phyloP scores from a whole-genome alignment of 352 stramenopile genomes.

The Lagenidium giganteum region DNA sequence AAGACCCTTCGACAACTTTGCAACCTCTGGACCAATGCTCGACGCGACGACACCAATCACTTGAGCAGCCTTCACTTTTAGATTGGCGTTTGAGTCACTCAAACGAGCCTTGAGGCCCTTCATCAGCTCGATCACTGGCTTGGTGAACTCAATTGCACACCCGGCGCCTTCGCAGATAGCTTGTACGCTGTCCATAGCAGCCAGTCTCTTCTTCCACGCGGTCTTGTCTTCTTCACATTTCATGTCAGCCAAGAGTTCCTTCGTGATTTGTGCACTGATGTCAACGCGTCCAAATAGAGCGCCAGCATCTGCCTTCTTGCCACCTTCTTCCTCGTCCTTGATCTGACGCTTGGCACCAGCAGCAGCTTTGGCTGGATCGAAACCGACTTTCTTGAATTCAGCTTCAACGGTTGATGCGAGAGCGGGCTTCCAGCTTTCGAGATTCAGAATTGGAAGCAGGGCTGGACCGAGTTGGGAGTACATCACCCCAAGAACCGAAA shows the following conservation, averaged over 20 bases:
- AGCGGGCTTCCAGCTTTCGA: slow-evolving; percentile 83
- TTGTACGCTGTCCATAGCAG: slow-evolving; percentile 77
- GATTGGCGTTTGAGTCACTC: slow-evolving; percentile 81
- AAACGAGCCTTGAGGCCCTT: slow-evolving; percentile 71
- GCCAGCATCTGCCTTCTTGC: slow-evolving; percentile 30
- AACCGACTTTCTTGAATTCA: slow-evolving; percentile 82
- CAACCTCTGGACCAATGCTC: slow-evolving; percentile 70
- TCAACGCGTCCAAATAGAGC: slow-evolving; percentile 73
- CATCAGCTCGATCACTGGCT: slow-evolving; percentile 72
- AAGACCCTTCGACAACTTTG: slow-evolving; percentile 80
- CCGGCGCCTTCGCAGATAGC: slow-evolving; percentile 72
- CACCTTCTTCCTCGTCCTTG: slow-evolving; percentile 55
- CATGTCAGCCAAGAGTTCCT: slow-evolving; percentile 82
- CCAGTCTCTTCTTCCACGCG: slow-evolving; percentile 80
- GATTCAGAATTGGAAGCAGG: slow-evolving; percentile 68
- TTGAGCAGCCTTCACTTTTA: slow-evolving; percentile 83
- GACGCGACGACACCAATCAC: slow-evolving; percentile 75
- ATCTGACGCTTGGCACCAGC: slow-evolving; percentile 59
- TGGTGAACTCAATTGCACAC: slow-evolving; percentile 81
- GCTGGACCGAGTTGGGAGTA: slow-evolving; percentile 81
- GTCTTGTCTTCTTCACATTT: slow-evolving; percentile 82
- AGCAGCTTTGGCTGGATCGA: slow-evolving; percentile 51
- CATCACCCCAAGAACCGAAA: slow-evolving; percentile 65
- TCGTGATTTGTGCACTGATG: slow-evolving; percentile 77
- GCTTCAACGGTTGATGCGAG: slow-evolving; percentile 66